Percentiles rank a stretch among this genome's conserved stretches.
Evolutionary conservation across 352 stramenopile genomes (phyloP).

Genomic region (Pythium aristosporum): DNA sequence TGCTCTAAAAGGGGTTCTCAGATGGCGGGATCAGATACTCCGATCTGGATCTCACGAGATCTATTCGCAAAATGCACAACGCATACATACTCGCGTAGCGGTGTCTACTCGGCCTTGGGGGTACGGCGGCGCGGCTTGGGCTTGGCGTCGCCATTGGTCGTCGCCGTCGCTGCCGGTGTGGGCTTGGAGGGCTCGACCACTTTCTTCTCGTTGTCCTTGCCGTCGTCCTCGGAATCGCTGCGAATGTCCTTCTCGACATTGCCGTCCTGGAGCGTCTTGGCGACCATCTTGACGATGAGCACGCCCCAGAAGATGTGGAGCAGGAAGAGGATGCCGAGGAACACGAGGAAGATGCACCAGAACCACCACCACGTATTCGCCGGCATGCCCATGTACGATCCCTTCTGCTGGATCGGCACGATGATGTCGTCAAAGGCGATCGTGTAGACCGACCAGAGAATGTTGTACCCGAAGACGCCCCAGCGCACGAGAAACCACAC

Average conservation of each 20-base stretch:
- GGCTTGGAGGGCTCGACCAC: conserved; percentile 3
- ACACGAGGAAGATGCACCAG: conserved; percentile 52
- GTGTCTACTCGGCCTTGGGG: conserved; percentile 58
- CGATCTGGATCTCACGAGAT: background rate
- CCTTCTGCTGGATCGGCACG: conserved; percentile 41
- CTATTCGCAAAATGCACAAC: conserved; percentile 10
- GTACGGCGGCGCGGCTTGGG: conserved; percentile 52
- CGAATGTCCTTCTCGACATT: conserved; percentile 84
- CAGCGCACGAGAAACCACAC: conserved; percentile 74
- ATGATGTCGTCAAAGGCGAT: conserved; percentile 55
- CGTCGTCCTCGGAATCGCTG: conserved; percentile 65
- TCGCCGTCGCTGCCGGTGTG: conserved; percentile 20
- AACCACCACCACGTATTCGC: conserved; percentile 55
- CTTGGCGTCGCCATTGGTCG: conserved; percentile 32
- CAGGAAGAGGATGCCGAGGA: conserved; percentile 58
- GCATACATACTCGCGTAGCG: background rate
- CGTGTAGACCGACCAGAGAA: conserved; percentile 58
- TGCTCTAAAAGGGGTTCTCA: background rate
- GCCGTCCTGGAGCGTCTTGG: conserved; percentile 54
- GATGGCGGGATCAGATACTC: background rate
- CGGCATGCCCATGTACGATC: conserved; percentile 36
- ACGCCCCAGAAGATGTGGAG: conserved; percentile 79
- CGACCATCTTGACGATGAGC: conserved; percentile 76
- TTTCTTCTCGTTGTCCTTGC: conserved; percentile 39
- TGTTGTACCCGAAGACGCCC: conserved; percentile 75